These are phyloP conservation scores for Pichia heedii DNA, from an alignment of 805 yeast species.

Conservation along the genomic window DNA sequence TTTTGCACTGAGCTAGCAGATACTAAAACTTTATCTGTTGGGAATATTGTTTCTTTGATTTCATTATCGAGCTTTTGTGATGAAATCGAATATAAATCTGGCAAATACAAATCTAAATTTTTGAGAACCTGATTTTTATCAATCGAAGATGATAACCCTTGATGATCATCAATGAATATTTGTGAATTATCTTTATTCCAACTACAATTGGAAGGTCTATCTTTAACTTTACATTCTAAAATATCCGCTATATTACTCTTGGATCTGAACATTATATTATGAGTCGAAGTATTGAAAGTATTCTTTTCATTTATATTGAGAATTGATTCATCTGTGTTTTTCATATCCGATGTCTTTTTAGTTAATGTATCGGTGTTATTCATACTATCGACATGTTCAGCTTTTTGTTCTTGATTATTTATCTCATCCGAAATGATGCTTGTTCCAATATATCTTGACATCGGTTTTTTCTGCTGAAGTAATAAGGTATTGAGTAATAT, in stretches of 20 bases:
- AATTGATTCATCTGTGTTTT: conserved; percentile 1
- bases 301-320: not conserved
- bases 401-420: not conserved
- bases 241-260: not conserved
- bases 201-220: no score
- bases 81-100: no score
- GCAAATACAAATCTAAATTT: no score
- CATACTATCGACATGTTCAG: not conserved
- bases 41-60: no score
- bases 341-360: not conserved
- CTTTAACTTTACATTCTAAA: not conserved
- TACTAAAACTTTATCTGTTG: no score
- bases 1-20: no score
- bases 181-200: no score
- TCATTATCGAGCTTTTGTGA: no score
- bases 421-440: not conserved
- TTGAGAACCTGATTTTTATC: no score
- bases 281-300: not conserved
- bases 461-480: not conserved
- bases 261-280: not conserved
- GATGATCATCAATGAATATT: no score
- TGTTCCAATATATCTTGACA: not conserved
- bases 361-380: no score
- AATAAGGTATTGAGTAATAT: not conserved
- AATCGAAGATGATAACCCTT: no score